Conservation (phyloP, 164 flowering plant species). For the Umbellularia californica region DNA sequence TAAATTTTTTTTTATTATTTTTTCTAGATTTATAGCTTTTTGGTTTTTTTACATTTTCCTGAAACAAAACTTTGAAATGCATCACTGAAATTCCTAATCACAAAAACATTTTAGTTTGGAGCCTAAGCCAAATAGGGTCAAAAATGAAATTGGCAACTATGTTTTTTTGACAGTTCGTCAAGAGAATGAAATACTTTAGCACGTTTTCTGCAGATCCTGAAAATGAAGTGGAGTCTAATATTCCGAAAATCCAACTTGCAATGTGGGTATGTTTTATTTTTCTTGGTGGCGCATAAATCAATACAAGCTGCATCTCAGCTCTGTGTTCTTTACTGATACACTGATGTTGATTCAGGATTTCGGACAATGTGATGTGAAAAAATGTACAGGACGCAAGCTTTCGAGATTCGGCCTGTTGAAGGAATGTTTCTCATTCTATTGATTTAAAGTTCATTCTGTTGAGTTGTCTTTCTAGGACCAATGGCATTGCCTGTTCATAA, state of each 20-base stretch:
- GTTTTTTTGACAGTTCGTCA: neutral
- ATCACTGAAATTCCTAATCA: too few relatives aligned
- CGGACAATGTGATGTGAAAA: conserved; percentile 98
- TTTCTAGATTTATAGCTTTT: neutral
- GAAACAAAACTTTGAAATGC: neutral
- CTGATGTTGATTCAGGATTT: conserved; percentile 61
- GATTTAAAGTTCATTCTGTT: neutral
- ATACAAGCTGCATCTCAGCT: neutral
- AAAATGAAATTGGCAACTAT: neutral
- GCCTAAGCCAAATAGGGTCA: neutral
- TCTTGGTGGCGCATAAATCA: neutral
- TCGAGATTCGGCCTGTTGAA: conserved; percentile 81
- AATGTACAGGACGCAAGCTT: conserved; percentile 97
- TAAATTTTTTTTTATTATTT: too few relatives aligned
- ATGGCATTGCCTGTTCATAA: neutral
- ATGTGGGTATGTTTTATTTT: conserved; percentile 75
- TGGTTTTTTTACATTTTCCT: too few relatives aligned
- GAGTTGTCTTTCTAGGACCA: neutral
- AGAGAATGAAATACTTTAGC: neutral
- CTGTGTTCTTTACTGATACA: neutral
- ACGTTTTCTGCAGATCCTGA: conserved; percentile 25
- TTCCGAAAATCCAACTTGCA: conserved; percentile 72
- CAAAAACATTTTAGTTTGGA: neutral
- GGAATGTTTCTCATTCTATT: conserved; percentile 41
- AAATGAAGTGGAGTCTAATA: conserved; percentile 40